Base-by-base conservation (phyloP, 2,329 filamentous ascomycete genomes). In the Penicillium sp. region DNA sequence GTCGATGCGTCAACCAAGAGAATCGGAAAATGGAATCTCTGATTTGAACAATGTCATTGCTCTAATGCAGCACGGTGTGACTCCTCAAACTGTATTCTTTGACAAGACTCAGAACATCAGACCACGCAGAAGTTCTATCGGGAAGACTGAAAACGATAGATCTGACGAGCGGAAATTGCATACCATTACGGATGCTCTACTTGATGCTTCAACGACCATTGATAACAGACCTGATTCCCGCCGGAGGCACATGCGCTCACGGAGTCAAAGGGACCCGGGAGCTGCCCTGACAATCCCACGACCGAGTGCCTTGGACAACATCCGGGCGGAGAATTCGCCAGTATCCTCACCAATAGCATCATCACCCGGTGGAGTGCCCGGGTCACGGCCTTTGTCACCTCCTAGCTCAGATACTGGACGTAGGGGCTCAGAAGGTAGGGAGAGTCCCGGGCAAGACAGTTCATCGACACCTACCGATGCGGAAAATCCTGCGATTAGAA, bases 121-220 rank as follows among this genome's bases (percentile, higher is more conserved):
- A n/a, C n/a, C n/a, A n/a, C n/a, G n/a, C n/a, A n/a, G n/a, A n/a
- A n/a, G n/a, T n/a, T n/a, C n/a, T n/a, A n/a, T n/a, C n/a, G n/a
- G n/a, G n/a, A n/a, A 68, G 58, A 8, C 79, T 81, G 5, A 86
- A 88, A 58, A 95, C 89, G 0, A n/a, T n/a, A n/a, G n/a, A n/a
- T n/a, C n/a, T n/a, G n/a, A n/a, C n/a, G n/a, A n/a, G n/a, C n/a
- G n/a, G n/a, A n/a, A n/a, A n/a, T n/a, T n/a, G n/a, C n/a, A n/a
- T n/a, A n/a, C n/a, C n/a, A 93, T 97, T 57, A 82, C 87, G 3
- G 91, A 97, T 69, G 93, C 93, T 6, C 74, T 97, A 13, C 75
- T 95, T 28, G 93, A 97, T 67, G 93, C 93, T 6, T 94, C 89
- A 1, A 90, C 88, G 72, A 89, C 86, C 0, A 88, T 93, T 54